phyloP scores from a whole-genome alignment of 2,329 filamentous ascomycete genomes.

The Plectosphaerella plurivora region DNA sequence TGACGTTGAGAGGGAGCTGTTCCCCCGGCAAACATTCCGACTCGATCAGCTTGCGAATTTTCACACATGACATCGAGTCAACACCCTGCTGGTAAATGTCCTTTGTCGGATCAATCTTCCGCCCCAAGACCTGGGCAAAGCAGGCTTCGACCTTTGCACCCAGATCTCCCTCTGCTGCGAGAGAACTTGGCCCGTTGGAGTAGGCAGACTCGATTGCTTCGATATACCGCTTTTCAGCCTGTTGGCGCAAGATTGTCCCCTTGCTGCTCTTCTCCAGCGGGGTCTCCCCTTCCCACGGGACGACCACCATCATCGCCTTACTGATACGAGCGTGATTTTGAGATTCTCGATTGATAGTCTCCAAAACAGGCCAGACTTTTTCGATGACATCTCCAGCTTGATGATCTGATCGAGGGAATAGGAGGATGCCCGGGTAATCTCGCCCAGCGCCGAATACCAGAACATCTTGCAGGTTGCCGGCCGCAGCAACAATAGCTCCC shows the following conservation, averaged over 20 bases:
- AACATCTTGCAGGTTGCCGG: conserved; percentile 41
- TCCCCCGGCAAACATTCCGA: conserved; percentile 12
- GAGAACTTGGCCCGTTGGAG: conserved; percentile 33
- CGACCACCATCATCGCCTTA: conserved; percentile 43
- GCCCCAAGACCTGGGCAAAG: conserved; percentile 24
- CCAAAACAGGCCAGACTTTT: conserved; percentile 35
- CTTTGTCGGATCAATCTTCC: conserved; percentile 24
- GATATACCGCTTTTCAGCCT: conserved; percentile 45
- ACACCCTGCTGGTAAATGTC: conserved; percentile 56
- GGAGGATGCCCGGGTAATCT: conserved; percentile 49
- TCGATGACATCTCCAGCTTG: conserved; percentile 29
- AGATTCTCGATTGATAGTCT: conserved; percentile 54
- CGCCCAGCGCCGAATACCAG: conserved; percentile 57
- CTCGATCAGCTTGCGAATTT: conserved; percentile 35
- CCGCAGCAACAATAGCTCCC: conserved; percentile 40
- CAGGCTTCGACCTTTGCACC: conserved; percentile 21
- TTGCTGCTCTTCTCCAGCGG: conserved; percentile 58
- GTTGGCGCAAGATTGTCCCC: conserved; percentile 50
- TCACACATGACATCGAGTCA: conserved; percentile 55
- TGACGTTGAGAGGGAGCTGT: conserved; percentile 47
- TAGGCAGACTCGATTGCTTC: conserved; percentile 45
- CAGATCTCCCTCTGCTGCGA: conserved; percentile 29
- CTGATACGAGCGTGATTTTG: conserved; percentile 55
- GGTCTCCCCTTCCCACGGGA: conserved; percentile 22
- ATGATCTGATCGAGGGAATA: conserved; percentile 37